Evolutionary conservation across 2,329 filamentous ascomycete genomes (phyloP), one percentile per base, ranked within the genome.

Genomic region (Periconia sp.): DNA sequence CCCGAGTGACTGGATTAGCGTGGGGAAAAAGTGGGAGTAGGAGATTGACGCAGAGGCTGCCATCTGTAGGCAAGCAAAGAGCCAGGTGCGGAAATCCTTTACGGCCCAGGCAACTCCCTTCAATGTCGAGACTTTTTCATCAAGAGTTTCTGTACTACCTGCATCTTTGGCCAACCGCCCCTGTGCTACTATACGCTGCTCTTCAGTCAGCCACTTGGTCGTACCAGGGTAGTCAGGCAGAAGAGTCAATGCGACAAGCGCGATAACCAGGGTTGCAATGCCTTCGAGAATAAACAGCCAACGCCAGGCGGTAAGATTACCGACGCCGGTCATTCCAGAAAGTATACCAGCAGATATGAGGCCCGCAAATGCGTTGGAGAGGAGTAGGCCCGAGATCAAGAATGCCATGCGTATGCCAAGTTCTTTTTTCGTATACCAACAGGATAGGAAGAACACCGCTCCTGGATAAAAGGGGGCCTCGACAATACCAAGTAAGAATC

Each of bases 341-440:
- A 50, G 35, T 13, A 42, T 46, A 12, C 62, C 69, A 3, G 63
- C 68, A 19, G 67, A 50, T 11, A 71, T 65, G 1, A 75, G 58
- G 17, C 73, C 72, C 5, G 63, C 67, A 34, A 75, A 72, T 9
- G 77, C 77, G 13, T 72, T 74, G n/a, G 72, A 73, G 29, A 79
- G 68, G 13, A 78, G 58, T 3, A 70, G 73, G 11, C 76, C 77
- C 4, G 73, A 74, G 55, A 77, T 78, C 36, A 80, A 72, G 29
- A 78, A 68, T 17, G 73, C 72, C 54, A 73, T 77, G 6, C 78
- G 70, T 25, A 77, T 65, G 4, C 71, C 72, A 13, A 80, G 57
- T 48, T 80, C 77, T 19, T 73, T 71, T 32, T 73, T 73, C 3
- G 75, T 80, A 49, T 79, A 80, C 75, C 76, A 79, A 48, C 73